Evolutionary conservation across 768 basidiomycete genomes (phyloP).

Genomic region (Naganishia antarctica): DNA sequence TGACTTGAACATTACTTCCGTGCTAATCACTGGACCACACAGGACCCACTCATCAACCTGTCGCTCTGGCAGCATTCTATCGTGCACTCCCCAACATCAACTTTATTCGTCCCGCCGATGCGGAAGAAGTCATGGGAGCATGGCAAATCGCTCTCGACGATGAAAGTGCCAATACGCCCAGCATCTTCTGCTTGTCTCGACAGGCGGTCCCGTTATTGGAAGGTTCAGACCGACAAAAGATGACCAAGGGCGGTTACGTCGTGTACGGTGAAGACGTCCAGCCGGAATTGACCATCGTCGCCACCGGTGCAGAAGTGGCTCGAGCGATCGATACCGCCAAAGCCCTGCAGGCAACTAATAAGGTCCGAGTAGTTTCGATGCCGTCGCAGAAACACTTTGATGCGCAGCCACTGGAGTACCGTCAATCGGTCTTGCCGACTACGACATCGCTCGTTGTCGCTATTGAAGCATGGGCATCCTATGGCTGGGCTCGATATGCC

Average conservation of each 20-base stretch:
- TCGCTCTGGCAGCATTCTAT: conserved; percentile 40
- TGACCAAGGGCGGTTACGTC: conserved; percentile 40
- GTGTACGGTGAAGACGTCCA: conserved; percentile 32
- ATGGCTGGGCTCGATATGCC: conserved; percentile 47
- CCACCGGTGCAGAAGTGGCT: conserved; percentile 45
- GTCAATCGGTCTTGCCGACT: conserved; percentile 32
- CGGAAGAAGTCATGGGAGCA: conserved; percentile 44
- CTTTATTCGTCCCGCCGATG: conserved; percentile 45
- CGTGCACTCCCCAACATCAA: conserved; percentile 44
- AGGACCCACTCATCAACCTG: conserved; percentile 48
- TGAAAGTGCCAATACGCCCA: conserved; percentile 28
- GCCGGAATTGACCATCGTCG: conserved; percentile 41
- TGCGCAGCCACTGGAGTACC: conserved; percentile 35
- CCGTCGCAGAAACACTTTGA: conserved; percentile 42
- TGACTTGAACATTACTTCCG: too few relatives aligned
- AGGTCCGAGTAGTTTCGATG: conserved; percentile 47
- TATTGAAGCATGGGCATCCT: conserved; percentile 46
- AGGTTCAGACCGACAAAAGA: conserved; percentile 37
- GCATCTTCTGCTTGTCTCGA: conserved; percentile 39
- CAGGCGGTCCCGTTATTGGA: conserved; percentile 42
- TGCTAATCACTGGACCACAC: too few relatives aligned
- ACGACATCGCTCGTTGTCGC: conserved; percentile 40
- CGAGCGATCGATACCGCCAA: conserved; percentile 42
- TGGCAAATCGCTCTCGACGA: conserved; percentile 38
- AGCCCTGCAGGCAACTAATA: conserved; percentile 27